Percentiles rank a stretch among this genome's conserved stretches.
These are phyloP conservation scores for Rhexocercosporidium sp. DNA, from an alignment of 2,329 filamentous ascomycete genomes.

Conservation along the genomic window DNA sequence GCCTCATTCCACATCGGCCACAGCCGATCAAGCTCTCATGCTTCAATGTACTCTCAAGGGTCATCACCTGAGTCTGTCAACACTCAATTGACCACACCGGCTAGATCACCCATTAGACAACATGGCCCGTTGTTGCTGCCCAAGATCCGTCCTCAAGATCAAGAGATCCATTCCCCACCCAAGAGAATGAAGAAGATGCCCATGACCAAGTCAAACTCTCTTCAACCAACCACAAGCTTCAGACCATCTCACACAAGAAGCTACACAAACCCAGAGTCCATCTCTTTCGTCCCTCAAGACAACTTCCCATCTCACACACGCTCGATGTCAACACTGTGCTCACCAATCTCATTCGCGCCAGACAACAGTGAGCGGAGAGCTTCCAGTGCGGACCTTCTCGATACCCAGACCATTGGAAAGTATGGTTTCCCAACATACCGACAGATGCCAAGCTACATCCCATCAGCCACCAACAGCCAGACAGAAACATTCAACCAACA, in stretches of 20 bases:
- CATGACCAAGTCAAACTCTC: conserved; percentile 25
- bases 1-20: conserved; percentile 52
- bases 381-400: conserved; percentile 72
- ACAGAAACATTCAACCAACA: conserved; percentile 53
- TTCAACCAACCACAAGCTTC: conserved; percentile 42
- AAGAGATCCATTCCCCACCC: conserved; percentile 68
- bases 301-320: conserved; percentile 37
- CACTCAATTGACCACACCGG: conserved; percentile 72
- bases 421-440: conserved; percentile 88
- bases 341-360: conserved; percentile 38
- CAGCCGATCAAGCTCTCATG: conserved; percentile 45
- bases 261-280: conserved; percentile 65
- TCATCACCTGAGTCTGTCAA: conserved; percentile 72
- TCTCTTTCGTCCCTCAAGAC: conserved; percentile 45
- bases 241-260: conserved; percentile 59
- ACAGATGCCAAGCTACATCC: conserved; percentile 66
- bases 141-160: conserved; percentile 86
- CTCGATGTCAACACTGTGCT: conserved; percentile 41
- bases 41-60: conserved; percentile 67
- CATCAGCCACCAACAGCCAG: conserved; percentile 40
- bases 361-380: conserved; percentile 58
- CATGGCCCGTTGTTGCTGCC: conserved; percentile 82
- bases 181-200: conserved; percentile 61
- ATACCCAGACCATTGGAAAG: conserved; percentile 67
- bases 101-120: conserved; percentile 73